Base-by-base conservation (phyloP, 163 green algal genomes). In the Scenedesmus sp. region DNA sequence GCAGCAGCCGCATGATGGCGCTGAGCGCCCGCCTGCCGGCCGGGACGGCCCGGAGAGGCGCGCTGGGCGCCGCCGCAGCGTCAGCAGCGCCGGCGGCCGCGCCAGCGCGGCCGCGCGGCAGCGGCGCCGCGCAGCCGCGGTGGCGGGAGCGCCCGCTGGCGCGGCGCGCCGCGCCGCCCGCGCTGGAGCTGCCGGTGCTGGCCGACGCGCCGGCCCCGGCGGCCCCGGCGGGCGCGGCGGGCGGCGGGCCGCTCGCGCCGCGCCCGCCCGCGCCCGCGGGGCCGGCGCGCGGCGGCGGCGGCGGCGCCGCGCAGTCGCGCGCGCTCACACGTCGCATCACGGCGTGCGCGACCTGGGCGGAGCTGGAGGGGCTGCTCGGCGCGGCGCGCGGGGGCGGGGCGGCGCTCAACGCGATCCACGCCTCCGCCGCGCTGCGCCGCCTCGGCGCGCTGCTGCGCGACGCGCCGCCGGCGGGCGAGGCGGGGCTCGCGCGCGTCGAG, bases 381-480 rank as follows among this genome's bases (percentile, higher is more conserved):
- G 14, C 17, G 5, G 24, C 57, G 22, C n/a, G n/a, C n/a, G n/a
- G n/a, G n/a, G n/a, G n/a, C n/a, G 54, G 24, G 4, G n/a, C n/a
- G 18, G n/a, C n/a, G 0, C 24, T 77, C n/a, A 77, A 77, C 14
- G 48, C 54, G 24, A 66, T 77, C 2, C 69, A 77, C 29, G 34
- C 67, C 13, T 67, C 53, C 44, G 69, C 69, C 14, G 31, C 57
- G 54, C 24, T 77, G 15, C 58, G 34, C 3, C 56, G 31, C n/a
- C 34, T 76, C 2, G 67, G 67, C 51, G 64, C 64, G 50, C 51
- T 76, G 31, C 22, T 57, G 15, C 58, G 67, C 6, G 17, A 22
- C 26, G 45, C 28, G 15, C 31, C 24, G 34, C 50, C 51, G n/a
- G 6, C 64, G 31, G 31, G 53, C 28, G 36, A 77, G 29, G 39